Evolutionary conservation across 2,329 filamentous ascomycete genomes (phyloP), one percentile per base, ranked within the genome.

Genomic region (Fusarium drepaniforme): DNA sequence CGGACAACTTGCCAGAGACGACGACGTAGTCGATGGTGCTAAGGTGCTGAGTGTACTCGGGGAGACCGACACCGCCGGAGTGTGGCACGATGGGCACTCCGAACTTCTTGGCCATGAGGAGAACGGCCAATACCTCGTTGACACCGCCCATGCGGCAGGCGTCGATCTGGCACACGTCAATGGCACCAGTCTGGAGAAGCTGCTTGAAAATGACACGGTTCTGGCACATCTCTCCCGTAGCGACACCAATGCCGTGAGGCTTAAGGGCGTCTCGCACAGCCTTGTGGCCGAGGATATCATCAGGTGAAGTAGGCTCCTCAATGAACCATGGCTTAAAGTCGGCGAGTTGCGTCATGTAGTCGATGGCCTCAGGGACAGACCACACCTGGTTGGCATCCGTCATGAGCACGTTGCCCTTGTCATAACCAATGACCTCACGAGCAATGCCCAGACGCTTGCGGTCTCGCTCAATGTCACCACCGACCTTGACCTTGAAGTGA

Each of bases 141-240:
- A 97, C 94, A 72, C 95, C 95, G 49, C 95, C 95, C 77, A 98
- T 89, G 30, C 95, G 92, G 86, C 95, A 97, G 4, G 95, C 95
- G 79, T 98, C 95, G 78, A 97, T 93, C 84, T 98, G 95, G 82
- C 94, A 95, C 23, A 97, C 91, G 80, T 97, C 95, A 78, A 97
- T 94, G 71, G 95, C 94, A 61, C 93, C 93, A 3, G 91, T 87
- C 81, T 92, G 90, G 62, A 98, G 89, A 71, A 97, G 90, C 85
- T 98, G 95, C 89, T 97, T 98, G 90, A 97, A 97, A 79, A 97
- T 91, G 75, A 97, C 94, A 44, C 95, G 92, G 87, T 97, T 98
- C 86, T 97, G 95, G 86, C 94, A 97, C 94, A 97, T 97, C 86
- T 98, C 95, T 73, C 95, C 95, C 0, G 95, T 97, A 9, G 95